Percentiles rank a stretch among this genome's conserved stretches.
These are phyloP conservation scores for Adansonia madagascariensis DNA, from an alignment of 441 rosid genomes.

Conservation along the genomic window DNA sequence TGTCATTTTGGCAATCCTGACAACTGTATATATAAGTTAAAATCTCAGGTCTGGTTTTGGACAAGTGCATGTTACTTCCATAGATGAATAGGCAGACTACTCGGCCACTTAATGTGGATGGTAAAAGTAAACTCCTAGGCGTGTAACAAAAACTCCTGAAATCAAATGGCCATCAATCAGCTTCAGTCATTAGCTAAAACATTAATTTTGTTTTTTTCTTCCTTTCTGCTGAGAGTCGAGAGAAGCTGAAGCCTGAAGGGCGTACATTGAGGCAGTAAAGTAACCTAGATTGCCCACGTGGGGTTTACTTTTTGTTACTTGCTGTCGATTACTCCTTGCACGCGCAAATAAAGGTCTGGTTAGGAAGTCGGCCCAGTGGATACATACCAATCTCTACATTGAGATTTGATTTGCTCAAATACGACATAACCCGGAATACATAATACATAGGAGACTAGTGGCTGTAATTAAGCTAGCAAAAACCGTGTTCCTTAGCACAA, in stretches of 20 bases:
- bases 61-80: constrained; percentile 13
- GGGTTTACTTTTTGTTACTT: background rate
- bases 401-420: constrained; percentile 10
- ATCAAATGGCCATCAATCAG: background rate
- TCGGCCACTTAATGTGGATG: background rate
- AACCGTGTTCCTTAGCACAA: constrained; percentile 1
- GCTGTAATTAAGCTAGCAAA: background rate
- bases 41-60: background rate
- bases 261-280: background rate
- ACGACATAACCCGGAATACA: constrained; percentile 20
- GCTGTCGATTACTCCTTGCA: background rate
- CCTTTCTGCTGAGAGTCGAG: background rate
- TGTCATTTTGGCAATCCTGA: background rate
- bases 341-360: background rate
- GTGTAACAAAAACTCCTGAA: background rate
- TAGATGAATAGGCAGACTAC: background rate
- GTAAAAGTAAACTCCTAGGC: background rate
- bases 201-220: background rate
- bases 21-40: background rate
- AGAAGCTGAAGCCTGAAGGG: background rate
- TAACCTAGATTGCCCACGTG: no score
- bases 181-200: background rate
- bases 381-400: constrained; percentile 12
- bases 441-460: background rate
- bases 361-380: background rate